Base-by-base conservation (phyloP, 306 rosid species). In the Styphnolobium japonicum region DNA sequence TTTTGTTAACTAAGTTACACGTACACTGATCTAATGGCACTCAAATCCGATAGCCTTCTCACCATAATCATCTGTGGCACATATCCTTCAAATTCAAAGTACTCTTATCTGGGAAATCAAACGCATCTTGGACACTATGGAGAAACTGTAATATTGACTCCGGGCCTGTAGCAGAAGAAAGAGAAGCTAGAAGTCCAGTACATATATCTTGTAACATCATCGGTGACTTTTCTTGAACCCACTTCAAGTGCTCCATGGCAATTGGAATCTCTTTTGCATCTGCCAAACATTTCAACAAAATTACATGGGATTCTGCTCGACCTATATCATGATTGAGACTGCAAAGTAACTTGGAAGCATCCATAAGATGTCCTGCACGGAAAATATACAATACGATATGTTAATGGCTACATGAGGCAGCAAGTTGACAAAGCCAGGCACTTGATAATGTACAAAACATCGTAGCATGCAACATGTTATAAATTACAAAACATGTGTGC, bases 321-420 rank as follows among this genome's bases (percentile, higher is more conserved):
- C 79, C 88, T 53, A 87, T 57, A 53, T 78, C 86, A 60, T 29
- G 64, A 73, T 71, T 25, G 63, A 87, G 90, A 82, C 87, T 61
- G 37, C 88, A 79, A 62, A 95, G 89, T 66, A 92, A 84, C 77
- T 90, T 79, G 23, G 94, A 90, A 71, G 98, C 97, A 80, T 85
- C 86, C 51, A 16, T 19, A 46, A 83, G 75, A 74, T 86, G 89
- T 85, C 97, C 98, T 95, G 91, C 90, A 75, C 14, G 48, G 72
- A 60, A 15, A 68, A 71, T 46, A 77, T 60, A 65, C 23, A 75
- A 16, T 22, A 42, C 4, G 29, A 56, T n/a, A 70, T 23, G 67
- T 45, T 72, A 45, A 6, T 34, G 7, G 43, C 34, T 27, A 37
- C 64, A 40, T 40, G 66, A 60, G n/a, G 51, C 25, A 45, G 58